Evolutionary conservation across 257 asterid species (phyloP).

Genomic region (Forsythia suspensa): DNA sequence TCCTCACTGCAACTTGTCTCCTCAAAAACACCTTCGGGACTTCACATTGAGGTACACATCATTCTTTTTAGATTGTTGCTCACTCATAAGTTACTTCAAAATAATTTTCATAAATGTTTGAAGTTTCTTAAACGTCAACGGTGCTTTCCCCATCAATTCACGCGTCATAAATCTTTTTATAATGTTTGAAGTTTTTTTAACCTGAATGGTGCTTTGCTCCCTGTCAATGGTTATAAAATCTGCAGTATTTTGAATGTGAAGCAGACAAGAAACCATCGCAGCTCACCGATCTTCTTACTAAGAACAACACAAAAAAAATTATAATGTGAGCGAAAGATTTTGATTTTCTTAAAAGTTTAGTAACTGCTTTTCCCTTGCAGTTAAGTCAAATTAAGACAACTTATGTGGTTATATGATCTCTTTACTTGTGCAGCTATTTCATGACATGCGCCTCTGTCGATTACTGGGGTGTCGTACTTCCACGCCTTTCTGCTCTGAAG

Average conservation of each 20-base stretch:
- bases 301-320: slow-evolving; percentile 57
- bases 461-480: slow-evolving; percentile 97
- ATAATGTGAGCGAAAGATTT: slow-evolving; percentile 59
- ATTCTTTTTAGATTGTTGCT: slow-evolving; percentile 3
- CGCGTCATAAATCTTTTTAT: background rate
- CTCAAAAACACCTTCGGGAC: slow-evolving; percentile 85
- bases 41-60: slow-evolving; percentile 68
- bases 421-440: slow-evolving; percentile 64
- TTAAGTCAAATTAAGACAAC: slow-evolving; percentile 17
- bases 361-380: slow-evolving; percentile 3
- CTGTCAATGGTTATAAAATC: slow-evolving; percentile 4
- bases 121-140: background rate
- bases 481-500: slow-evolving; percentile 62
- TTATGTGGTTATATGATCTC: slow-evolving; percentile 23
- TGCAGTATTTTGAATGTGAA: slow-evolving; percentile 87
- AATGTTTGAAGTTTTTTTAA: background rate
- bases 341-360: background rate
- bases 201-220: background rate
- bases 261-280: slow-evolving; percentile 80
- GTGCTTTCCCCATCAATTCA: background rate
- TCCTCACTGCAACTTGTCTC: slow-evolving; percentile 52
- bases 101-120: background rate
- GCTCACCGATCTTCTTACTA: slow-evolving; percentile 65
- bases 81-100: background rate
- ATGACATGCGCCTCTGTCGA: slow-evolving; percentile 99